Evolutionary conservation across 2,329 filamentous ascomycete genomes (phyloP), one percentile per base, ranked within the genome.

Genomic region (Cercospora canescens): DNA sequence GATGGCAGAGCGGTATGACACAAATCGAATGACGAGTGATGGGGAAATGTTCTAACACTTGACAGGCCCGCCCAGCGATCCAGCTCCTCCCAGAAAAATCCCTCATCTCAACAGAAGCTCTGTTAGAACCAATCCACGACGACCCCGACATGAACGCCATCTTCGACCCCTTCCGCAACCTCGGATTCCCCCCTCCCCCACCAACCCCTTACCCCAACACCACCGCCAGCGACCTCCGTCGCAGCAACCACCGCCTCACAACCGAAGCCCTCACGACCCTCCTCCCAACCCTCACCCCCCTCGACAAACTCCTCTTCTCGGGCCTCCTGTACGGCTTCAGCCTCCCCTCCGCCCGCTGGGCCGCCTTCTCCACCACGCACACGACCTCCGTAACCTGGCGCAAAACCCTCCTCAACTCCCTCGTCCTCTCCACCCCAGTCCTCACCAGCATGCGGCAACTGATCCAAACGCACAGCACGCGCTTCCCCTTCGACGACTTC

Each of bases 291-390:
- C 45, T 64, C 1, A 26, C 11, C 4, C 45, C 35, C 6, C n/a
- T 60, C n/a, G 54, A 64, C 39, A 64, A 48, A 60, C n/a, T 60
- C 16, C 39, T 60, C 39, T 48, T 41, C 54, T 57, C 24, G 7
- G 50, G 61, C 28, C 35, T 63, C 26, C 52, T 63, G n/a, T 52
- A 30, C 30, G 41, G 41, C 41, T 60, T 60, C 28, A 52, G 62
- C 21, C 34, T 60, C 34, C 55, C 28, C 7, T 30, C 32, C 5
- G 18, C 18, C 26, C n/a, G 28, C 21, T 52, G 55, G 57, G 62
- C 56, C 7, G 62, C 62, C 4, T 64, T 64, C 34, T 54, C 62
- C 2, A 45, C 52, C 32, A 9, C 41, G 0, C 11, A 34, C 16
- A 37, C 60, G 3, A 8, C 41, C 7, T 1, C 24, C 8, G 32